phyloP scores from a whole-genome alignment of 2,329 filamentous ascomycete genomes.

The Diaporthe caulivora region DNA sequence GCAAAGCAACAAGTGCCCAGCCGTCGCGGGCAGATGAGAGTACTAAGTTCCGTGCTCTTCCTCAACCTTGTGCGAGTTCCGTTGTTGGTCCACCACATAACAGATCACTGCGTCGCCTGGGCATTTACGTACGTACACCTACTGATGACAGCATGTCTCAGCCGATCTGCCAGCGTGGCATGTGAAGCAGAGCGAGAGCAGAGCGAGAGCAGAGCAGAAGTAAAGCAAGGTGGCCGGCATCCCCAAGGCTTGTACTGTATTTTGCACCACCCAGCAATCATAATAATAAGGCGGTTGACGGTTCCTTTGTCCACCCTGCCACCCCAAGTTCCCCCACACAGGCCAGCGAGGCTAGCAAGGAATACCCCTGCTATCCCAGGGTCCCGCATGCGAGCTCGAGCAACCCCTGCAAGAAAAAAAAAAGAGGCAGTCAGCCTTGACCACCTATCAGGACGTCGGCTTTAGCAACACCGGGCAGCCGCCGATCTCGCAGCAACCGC shows the following conservation, averaged over 20 bases:
- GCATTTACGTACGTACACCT: background rate
- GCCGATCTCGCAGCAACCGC: constrained; percentile 27
- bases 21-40: constrained; percentile 3
- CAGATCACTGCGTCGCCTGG: background rate
- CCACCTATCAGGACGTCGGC: constrained; percentile 24
- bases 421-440: background rate
- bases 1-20: constrained; percentile 13
- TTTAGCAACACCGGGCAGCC: constrained; percentile 19
- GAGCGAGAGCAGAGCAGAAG: background rate
- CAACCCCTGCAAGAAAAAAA: constrained; percentile 29
- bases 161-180: constrained; percentile 26
- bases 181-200: background rate
- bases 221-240: constrained; percentile 2
- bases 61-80: background rate
- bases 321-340: constrained; percentile 35
- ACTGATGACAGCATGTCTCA: constrained; percentile 14
- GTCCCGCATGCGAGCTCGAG: constrained; percentile 28
- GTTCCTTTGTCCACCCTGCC: constrained; percentile 16
- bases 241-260: constrained; percentile 1
- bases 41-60: background rate
- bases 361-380: constrained; percentile 11
- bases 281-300: constrained; percentile 14
- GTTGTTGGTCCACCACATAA: background rate
- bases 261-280: background rate
- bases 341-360: constrained; percentile 24